phyloP scores from a whole-genome alignment of 1,284 basidiomycete genomes.

The Apiotrichum montevideense region DNA sequence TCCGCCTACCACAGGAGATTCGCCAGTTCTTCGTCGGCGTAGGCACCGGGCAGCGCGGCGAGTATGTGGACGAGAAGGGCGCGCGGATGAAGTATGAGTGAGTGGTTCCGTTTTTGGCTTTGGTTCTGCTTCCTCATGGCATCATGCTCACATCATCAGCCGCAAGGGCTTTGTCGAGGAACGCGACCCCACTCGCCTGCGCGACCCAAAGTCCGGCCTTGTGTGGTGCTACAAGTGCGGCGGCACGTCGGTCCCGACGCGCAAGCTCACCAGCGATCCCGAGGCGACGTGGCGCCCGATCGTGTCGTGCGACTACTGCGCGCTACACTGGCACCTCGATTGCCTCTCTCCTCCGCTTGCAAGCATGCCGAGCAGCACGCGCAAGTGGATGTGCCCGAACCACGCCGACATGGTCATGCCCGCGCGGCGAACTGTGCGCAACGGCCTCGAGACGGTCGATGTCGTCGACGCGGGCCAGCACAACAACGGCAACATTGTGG shows the following conservation, averaged over 20 bases:
- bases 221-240: conserved; percentile 87
- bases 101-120: conserved; percentile 3
- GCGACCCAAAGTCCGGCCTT: conserved; percentile 72
- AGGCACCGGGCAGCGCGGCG: conserved; percentile 62
- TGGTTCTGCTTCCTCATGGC: not conserved
- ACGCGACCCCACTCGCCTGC: conserved; percentile 79
- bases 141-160: conserved; percentile 49
- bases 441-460: conserved; percentile 60
- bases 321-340: conserved; percentile 93
- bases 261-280: conserved; percentile 32
- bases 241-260: conserved; percentile 57
- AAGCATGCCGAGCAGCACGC: conserved; percentile 73
- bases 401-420: conserved; percentile 77
- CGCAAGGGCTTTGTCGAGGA: conserved; percentile 84
- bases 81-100: conserved; percentile 67
- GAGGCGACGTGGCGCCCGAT: conserved; percentile 53
- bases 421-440: conserved; percentile 68
- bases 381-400: conserved; percentile 99
- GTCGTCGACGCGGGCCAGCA: conserved; percentile 61
- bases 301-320: conserved; percentile 92
- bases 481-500: conserved; percentile 90
- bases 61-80: conserved; percentile 71
- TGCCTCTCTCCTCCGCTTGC: conserved; percentile 87
- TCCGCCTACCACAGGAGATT: conserved; percentile 78
- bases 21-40: conserved; percentile 77